These are phyloP conservation scores for Xerocomellus intermedius DNA, from an alignment of 768 basidiomycete species.

Conservation along the genomic window DNA sequence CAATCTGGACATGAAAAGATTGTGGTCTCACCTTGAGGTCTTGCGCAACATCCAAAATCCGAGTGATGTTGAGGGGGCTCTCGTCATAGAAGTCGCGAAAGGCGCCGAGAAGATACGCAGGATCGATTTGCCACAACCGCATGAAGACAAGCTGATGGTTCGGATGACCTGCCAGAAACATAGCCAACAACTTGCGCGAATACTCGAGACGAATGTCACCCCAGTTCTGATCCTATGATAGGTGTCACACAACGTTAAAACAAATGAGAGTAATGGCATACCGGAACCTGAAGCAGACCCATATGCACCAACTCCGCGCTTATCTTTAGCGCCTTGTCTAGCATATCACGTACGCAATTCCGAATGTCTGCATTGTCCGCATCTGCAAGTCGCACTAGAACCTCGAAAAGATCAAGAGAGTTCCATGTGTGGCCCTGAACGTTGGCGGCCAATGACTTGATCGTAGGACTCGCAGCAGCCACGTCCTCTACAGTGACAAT, in stretches of 20 bases:
- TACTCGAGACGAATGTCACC: conserved; percentile 87
- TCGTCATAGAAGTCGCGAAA: conserved; percentile 92
- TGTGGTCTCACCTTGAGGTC: conserved; percentile 73
- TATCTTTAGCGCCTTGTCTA: conserved; percentile 91
- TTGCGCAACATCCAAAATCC: conserved; percentile 93
- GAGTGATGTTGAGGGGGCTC: conserved; percentile 88
- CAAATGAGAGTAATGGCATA: conserved; percentile 40
- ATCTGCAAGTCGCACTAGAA: conserved; percentile 77
- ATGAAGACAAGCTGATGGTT: conserved; percentile 97
- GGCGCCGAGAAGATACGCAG: conserved; percentile 79
- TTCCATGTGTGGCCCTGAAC: conserved; percentile 96
- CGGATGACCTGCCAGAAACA: conserved; percentile 91
- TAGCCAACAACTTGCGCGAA: conserved; percentile 76
- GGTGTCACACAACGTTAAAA: not conserved
- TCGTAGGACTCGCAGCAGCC: conserved; percentile 80
- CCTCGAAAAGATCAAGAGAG: conserved; percentile 85
- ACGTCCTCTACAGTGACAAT: conserved; percentile 91
- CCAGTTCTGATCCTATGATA: conserved; percentile 71
- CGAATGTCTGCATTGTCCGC: conserved; percentile 71
- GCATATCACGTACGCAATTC: conserved; percentile 79
- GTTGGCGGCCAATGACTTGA: conserved; percentile 85
- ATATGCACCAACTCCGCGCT: conserved; percentile 93
- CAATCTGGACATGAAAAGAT: not conserved
- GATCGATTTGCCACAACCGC: conserved; percentile 91
- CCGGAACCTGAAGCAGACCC: conserved; percentile 87